Percentiles rank a stretch among this genome's conserved stretches.
Evolutionary conservation across 2,329 filamentous ascomycete genomes (phyloP).

Genomic region (Reticulascus tulasneorum): DNA sequence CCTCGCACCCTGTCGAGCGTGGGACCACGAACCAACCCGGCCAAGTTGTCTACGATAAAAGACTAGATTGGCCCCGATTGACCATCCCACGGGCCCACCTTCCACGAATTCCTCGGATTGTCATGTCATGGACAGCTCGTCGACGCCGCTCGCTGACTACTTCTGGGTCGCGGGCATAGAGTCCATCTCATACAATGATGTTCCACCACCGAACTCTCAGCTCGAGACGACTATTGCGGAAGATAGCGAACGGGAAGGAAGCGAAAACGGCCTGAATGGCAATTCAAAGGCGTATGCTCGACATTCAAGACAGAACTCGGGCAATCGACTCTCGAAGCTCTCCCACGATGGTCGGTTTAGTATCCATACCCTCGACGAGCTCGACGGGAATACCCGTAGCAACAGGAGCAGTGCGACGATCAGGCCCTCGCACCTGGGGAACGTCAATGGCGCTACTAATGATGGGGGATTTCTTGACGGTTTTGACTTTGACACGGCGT

Average conservation of each 20-base stretch:
- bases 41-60: no score
- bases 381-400: constrained; percentile 55
- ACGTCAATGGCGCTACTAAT: constrained; percentile 11
- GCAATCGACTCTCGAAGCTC: constrained; percentile 56
- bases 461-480: constrained; percentile 30
- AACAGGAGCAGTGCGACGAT: constrained; percentile 66
- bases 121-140: constrained; percentile 57
- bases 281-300: constrained; percentile 39
- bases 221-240: constrained; percentile 60
- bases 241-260: constrained; percentile 54
- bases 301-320: constrained; percentile 59
- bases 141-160: constrained; percentile 67
- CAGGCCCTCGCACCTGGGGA: constrained; percentile 34
- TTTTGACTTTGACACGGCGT: constrained; percentile 88
- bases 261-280: constrained; percentile 24
- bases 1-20: no score
- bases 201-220: constrained; percentile 31
- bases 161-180: constrained; percentile 74
- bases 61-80: no score
- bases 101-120: no score
- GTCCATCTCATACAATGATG: constrained; percentile 60
- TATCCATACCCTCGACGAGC: constrained; percentile 53
- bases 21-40: no score
- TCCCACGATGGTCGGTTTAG: constrained; percentile 50
- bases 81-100: no score